Evolutionary conservation across 2,329 filamentous ascomycete species (phyloP).

Genomic region (Domatiomyces globalis): DNA sequence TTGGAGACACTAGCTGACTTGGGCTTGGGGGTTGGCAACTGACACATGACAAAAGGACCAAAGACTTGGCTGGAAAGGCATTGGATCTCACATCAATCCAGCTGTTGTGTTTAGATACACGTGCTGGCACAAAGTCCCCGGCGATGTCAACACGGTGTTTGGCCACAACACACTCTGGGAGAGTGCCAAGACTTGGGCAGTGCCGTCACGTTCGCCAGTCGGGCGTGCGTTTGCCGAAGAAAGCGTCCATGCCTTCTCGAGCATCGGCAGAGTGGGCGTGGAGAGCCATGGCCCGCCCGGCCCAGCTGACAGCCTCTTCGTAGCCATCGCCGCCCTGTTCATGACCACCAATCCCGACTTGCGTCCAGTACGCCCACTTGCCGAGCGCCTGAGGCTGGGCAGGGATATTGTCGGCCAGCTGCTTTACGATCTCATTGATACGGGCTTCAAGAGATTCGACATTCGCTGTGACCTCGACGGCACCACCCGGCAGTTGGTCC

Average conservation of each 20-base stretch:
- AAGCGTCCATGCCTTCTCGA: conserved; percentile 12
- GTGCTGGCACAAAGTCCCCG: background rate
- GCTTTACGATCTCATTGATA: conserved; percentile 9
- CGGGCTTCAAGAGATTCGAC: conserved; percentile 11
- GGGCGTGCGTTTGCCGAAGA: conserved; percentile 15
- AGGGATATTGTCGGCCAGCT: conserved; percentile 10
- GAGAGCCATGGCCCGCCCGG: conserved; percentile 16
- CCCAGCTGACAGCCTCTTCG: conserved; percentile 16
- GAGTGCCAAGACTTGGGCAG: too few species aligned
- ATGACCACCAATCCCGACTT: conserved; percentile 8
- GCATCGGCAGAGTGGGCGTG: conserved; percentile 15
- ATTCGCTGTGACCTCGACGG: conserved; percentile 13
- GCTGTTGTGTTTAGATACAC: too few species aligned
- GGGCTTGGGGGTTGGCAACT: too few species aligned
- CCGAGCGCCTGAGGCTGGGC: conserved; percentile 15
- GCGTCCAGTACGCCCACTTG: conserved; percentile 18
- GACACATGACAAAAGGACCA: too few species aligned
- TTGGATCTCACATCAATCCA: too few species aligned
- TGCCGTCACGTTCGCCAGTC: conserved; percentile 11
- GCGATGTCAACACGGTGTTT: too few species aligned
- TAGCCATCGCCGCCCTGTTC: conserved; percentile 14
- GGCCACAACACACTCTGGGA: background rate
- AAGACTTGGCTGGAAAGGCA: too few species aligned
- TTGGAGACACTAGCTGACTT: background rate
- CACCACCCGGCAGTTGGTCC: conserved; percentile 12